These are phyloP conservation scores for Daedaleopsis nitida DNA, from an alignment of 768 basidiomycete genomes.

Conservation along the genomic window DNA sequence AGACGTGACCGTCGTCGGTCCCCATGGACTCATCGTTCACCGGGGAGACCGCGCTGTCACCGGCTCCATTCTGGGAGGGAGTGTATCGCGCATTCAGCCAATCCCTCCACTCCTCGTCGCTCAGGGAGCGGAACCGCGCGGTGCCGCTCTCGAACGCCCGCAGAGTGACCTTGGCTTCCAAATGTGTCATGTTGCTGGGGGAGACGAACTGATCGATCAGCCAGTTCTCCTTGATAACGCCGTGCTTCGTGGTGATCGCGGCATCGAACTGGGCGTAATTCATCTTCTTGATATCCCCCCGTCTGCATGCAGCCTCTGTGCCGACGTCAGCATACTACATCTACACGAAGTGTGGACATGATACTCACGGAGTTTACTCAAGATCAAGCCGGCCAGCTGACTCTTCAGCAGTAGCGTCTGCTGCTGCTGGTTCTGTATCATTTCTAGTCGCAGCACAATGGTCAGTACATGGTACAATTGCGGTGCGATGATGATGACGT, in stretches of 20 bases:
- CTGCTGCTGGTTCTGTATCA: not conserved
- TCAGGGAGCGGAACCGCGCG: slow-evolving; percentile 20
- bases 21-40: too few relatives aligned
- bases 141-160: slow-evolving; percentile 21
- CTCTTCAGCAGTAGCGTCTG: not conserved
- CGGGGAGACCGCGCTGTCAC: too few relatives aligned
- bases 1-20: too few relatives aligned
- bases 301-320: not conserved
- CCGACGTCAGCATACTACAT: not conserved
- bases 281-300: slow-evolving; percentile 15
- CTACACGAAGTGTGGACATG: too few relatives aligned
- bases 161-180: slow-evolving; percentile 17
- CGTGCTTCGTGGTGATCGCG: slow-evolving; percentile 19
- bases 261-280: slow-evolving; percentile 23
- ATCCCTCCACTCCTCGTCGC: slow-evolving; percentile 2
- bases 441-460: too few relatives aligned
- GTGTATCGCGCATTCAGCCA: too few relatives aligned
- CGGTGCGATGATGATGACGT: too few relatives aligned
- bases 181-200: slow-evolving; percentile 17
- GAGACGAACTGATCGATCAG: slow-evolving; percentile 21
- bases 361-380: not conserved
- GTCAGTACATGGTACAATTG: too few relatives aligned
- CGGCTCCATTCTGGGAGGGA: too few relatives aligned
- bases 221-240: slow-evolving; percentile 25
- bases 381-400: not conserved